phyloP scores from a whole-genome alignment of 345 rosid species.

The Carallia pectinifolia region DNA sequence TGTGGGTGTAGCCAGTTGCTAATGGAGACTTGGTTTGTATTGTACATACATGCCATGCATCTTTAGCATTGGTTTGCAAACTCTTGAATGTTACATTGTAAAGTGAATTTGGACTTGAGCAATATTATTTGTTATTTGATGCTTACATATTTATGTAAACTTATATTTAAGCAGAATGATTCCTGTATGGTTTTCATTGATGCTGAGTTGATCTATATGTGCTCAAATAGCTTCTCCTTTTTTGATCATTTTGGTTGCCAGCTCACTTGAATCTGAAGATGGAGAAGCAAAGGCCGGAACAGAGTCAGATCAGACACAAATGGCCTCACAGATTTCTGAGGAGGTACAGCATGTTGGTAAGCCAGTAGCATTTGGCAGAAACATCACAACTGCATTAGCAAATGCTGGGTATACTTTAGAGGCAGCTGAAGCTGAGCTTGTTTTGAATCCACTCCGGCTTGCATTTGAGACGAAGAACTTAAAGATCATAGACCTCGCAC shows the following conservation, averaged over 20 bases:
- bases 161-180: background rate
- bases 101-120: background rate
- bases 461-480: constrained; percentile 91
- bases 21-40: background rate
- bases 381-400: constrained; percentile 57
- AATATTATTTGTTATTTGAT: background rate
- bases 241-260: constrained; percentile 27
- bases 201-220: background rate
- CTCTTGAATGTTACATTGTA: background rate
- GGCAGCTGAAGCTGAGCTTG: constrained; percentile 82
- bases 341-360: constrained; percentile 42
- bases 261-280: constrained; percentile 60
- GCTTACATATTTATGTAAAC: background rate
- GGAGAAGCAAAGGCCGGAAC: constrained; percentile 44
- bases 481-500: constrained; percentile 84
- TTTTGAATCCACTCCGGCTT: constrained; percentile 82
- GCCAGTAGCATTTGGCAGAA: constrained; percentile 32
- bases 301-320: constrained; percentile 38
- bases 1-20: background rate
- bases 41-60: background rate
- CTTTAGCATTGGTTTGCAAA: background rate
- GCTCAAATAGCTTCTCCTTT: background rate
- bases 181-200: background rate
- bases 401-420: constrained; percentile 83
- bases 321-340: constrained; percentile 33